Evolutionary conservation across 768 basidiomycete genomes (phyloP).

Genomic region (Kwoniella dendrophila): DNA sequence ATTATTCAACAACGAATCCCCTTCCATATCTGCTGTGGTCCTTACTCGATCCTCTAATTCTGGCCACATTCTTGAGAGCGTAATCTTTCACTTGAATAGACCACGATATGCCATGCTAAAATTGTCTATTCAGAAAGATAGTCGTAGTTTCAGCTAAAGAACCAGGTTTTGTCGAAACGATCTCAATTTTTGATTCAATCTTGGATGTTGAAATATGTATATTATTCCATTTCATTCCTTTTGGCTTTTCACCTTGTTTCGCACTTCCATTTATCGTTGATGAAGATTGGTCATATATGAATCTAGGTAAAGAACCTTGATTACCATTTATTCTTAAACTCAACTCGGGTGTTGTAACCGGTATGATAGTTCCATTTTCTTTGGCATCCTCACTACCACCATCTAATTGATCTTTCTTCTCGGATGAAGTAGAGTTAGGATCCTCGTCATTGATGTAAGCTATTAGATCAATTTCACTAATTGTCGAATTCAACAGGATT

Average conservation of each 20-base stretch:
- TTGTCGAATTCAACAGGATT: conserved; percentile 36
- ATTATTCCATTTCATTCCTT: conserved; percentile 42
- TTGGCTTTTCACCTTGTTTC: conserved; percentile 21
- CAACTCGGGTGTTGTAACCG: conserved; percentile 31
- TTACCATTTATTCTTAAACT: conserved; percentile 45
- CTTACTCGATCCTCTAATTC: too few relatives aligned
- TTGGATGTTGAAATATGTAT: conserved; percentile 29
- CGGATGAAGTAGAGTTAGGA: conserved; percentile 1
- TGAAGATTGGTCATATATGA: conserved; percentile 17
- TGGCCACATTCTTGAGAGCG: too few relatives aligned
- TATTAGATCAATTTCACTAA: conserved; percentile 45
- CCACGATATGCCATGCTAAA: conserved; percentile 9
- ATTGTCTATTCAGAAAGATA: conserved; percentile 43
- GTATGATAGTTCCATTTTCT: not conserved
- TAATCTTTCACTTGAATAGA: not conserved
- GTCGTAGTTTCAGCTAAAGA: conserved; percentile 35
- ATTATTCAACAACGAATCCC: too few relatives aligned
- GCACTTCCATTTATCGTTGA: not conserved
- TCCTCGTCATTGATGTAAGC: conserved; percentile 37
- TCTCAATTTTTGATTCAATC: conserved; percentile 41
- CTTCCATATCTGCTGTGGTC: too few relatives aligned
- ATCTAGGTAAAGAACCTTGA: conserved; percentile 34
- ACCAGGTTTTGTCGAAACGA: conserved; percentile 39
- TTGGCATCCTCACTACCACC: not conserved
- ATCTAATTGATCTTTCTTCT: not conserved